Evolutionary conservation across 805 yeast genomes (phyloP), one percentile per base, ranked within the genome.

Genomic region (Candida arabinofermentans): DNA sequence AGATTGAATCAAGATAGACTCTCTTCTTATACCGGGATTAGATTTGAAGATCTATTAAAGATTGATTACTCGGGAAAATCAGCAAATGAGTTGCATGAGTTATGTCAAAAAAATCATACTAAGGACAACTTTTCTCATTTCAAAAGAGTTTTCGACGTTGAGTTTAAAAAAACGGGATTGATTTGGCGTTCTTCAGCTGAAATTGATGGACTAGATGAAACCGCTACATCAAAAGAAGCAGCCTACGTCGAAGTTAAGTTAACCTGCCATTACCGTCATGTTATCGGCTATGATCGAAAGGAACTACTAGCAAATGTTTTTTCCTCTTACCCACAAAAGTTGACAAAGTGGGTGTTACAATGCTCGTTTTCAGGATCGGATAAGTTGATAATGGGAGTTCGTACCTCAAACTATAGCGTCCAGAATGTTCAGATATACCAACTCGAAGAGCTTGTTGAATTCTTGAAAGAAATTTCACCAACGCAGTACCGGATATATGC

Each of bases 41-140:
- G 44, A 27, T 44, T 44, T 31, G 48, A 44, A 21, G 48, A 44
- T 32, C 16, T 38, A 9, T 27, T 44, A 18, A 41, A 41, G 30
- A 31, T 22, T 22, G 14, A 17, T 10, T n/a, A 12, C 10, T 27
- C 16, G 22, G 21, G 30, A 7, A 8, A 22, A 14, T 37, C 37
- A 13, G 24, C 5, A 8, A 18, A 9, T 12, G 8, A 12, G 10
- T 3, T 29, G 33, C 18, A 19, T 10, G 14, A 33, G 22, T n/a
- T 10, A 36, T 13, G 13, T 18, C 17, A n/a, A 3, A 5, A 18
- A 7, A 27, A 19, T 8, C 13, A 3, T 13, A 40, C 41, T 5
- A n/a, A 10, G 17, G 34, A 37, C 26, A 41, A 44, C 34, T 41
- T 8, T 18, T 13, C n/a, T 3, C 37, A 41, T 18, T 40, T 35